Conservation (phyloP, 2,329 filamentous ascomycete species). For the Colletotrichum melonis region DNA sequence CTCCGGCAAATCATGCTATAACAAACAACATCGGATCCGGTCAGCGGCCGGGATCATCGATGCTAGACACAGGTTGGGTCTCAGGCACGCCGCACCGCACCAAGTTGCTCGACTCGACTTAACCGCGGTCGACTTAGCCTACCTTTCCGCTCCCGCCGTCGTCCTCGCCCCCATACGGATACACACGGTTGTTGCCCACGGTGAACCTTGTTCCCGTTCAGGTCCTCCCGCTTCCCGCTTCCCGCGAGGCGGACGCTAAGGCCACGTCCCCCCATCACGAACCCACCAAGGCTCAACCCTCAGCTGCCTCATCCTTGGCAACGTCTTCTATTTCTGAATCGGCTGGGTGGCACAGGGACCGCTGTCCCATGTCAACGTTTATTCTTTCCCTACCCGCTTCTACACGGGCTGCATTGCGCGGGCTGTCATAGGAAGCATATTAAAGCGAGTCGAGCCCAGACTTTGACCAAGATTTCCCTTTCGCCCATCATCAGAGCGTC, state of each 20-base stretch:
- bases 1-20: constrained; percentile 35
- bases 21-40: constrained; percentile 22
- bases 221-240: constrained; percentile 34
- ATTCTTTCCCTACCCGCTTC: constrained; percentile 38
- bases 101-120: constrained; percentile 12
- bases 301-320: constrained; percentile 35
- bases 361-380: constrained; percentile 34
- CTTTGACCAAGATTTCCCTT: constrained; percentile 36
- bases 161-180: not conserved
- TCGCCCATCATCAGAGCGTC: constrained; percentile 27
- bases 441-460: constrained; percentile 42
- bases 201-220: constrained; percentile 24
- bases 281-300: constrained; percentile 38
- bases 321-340: constrained; percentile 34
- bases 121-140: constrained; percentile 23
- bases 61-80: constrained; percentile 27
- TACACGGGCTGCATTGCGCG: constrained; percentile 25
- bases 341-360: constrained; percentile 5
- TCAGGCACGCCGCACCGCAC: constrained; percentile 18
- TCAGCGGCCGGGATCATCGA: constrained; percentile 20
- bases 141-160: not conserved
- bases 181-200: constrained; percentile 6
- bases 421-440: constrained; percentile 43
- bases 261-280: constrained; percentile 39
- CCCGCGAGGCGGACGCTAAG: constrained; percentile 34